phyloP scores from a whole-genome alignment of 768 basidiomycete species.

The Kwoniella europaea region DNA sequence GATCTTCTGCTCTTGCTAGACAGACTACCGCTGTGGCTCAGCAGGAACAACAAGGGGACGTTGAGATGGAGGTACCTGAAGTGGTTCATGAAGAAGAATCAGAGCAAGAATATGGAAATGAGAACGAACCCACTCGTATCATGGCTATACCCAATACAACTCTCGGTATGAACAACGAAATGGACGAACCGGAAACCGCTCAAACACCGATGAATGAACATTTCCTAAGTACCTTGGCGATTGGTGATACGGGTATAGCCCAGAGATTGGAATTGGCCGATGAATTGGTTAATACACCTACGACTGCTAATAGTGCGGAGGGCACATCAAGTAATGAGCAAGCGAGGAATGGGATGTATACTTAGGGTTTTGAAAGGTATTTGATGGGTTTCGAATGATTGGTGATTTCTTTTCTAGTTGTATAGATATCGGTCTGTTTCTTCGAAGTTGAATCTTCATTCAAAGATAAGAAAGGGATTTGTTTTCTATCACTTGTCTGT shows the following conservation, averaged over 20 bases:
- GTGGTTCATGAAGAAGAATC: background rate
- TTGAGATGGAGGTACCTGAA: slow-evolving; percentile 16
- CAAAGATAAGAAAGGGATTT: background rate
- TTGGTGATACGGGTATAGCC: slow-evolving; percentile 33
- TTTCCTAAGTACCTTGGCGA: slow-evolving; percentile 57
- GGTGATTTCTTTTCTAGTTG: background rate
- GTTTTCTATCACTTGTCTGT: background rate
- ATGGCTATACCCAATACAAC: background rate
- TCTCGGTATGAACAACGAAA: background rate
- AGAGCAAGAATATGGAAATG: slow-evolving; percentile 17
- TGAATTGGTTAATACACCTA: slow-evolving; percentile 15
- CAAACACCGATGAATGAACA: slow-evolving; percentile 59
- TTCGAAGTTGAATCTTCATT: no score
- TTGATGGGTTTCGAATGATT: no score
- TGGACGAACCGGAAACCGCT: slow-evolving; percentile 35
- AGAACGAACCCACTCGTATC: background rate
- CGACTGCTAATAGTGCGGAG: background rate
- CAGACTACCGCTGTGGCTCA: slow-evolving; percentile 33
- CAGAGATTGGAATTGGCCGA: slow-evolving; percentile 34
- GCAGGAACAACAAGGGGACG: slow-evolving; percentile 16
- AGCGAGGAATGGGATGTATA: slow-evolving; percentile 7
- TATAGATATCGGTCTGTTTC: no score
- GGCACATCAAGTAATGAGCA: background rate
- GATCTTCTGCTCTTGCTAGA: slow-evolving; percentile 18
- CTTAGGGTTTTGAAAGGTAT: background rate